Percentiles rank a stretch among this genome's conserved stretches.
Conservation (phyloP, 2,329 filamentous ascomycete species). For the Blastomyces percursus region DNA sequence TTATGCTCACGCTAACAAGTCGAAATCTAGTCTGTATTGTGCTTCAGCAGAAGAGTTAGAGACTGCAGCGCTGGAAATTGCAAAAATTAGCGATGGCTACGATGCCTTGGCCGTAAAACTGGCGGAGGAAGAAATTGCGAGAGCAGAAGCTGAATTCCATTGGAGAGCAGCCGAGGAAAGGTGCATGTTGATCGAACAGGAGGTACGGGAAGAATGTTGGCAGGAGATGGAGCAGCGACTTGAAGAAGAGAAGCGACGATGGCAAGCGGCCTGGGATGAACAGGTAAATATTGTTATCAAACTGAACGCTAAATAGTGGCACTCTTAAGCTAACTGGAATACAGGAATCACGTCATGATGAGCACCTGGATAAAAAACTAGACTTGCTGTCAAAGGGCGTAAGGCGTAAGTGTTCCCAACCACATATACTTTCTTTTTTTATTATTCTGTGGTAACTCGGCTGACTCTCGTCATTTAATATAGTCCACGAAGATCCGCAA, state of each 20-base stretch:
- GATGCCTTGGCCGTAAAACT: slow-evolving; percentile 62
- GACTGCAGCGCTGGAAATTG: slow-evolving; percentile 67
- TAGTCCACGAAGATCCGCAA: slow-evolving; percentile 39
- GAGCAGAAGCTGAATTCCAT: slow-evolving; percentile 61
- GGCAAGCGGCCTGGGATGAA: slow-evolving; percentile 65
- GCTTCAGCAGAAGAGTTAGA: slow-evolving; percentile 59
- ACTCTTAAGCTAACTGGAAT: background rate
- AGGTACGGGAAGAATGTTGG: slow-evolving; percentile 80
- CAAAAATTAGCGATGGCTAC: slow-evolving; percentile 64
- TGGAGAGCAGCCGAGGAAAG: slow-evolving; percentile 53
- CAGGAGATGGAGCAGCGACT: slow-evolving; percentile 73
- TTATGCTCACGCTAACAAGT: slow-evolving; percentile 18
- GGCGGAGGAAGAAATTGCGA: slow-evolving; percentile 57
- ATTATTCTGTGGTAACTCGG: background rate
- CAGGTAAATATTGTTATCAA: slow-evolving; percentile 42
- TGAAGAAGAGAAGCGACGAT: slow-evolving; percentile 63
- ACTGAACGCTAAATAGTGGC: slow-evolving; percentile 6
- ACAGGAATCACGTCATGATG: slow-evolving; percentile 58
- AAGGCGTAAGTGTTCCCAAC: slow-evolving; percentile 29
- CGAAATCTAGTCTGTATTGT: slow-evolving; percentile 35
- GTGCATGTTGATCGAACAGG: slow-evolving; percentile 66
- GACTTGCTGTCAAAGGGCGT: slow-evolving; percentile 55
- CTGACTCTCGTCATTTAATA: slow-evolving; percentile 15
- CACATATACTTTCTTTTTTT: slow-evolving; percentile 19
- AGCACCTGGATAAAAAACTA: slow-evolving; percentile 79